Conservation (phyloP, 2,329 filamentous ascomycete species). For the Fusarium transvaalense region DNA sequence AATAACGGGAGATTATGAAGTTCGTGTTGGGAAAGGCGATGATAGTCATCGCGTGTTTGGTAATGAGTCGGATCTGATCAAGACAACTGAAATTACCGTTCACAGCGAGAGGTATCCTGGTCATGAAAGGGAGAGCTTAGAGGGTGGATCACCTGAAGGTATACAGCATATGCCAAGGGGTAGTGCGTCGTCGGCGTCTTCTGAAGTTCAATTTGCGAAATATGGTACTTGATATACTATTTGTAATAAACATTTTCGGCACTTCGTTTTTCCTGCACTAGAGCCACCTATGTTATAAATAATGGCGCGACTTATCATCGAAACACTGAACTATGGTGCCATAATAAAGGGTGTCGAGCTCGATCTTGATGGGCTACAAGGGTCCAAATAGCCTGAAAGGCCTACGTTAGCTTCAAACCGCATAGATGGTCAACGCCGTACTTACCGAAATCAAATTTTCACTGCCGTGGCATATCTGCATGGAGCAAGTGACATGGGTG, state of each 20-base stretch:
- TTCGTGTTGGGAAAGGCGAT: slow-evolving; percentile 37
- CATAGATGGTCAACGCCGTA: too few species aligned
- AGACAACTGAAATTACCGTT: slow-evolving; percentile 39
- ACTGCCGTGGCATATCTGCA: background rate
- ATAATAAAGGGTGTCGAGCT: background rate
- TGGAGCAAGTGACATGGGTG: background rate
- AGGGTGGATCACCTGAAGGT: slow-evolving; percentile 9
- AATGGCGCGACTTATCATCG: background rate
- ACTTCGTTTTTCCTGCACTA: fast-evolving
- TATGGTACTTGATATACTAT: background rate
- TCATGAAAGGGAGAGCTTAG: slow-evolving; percentile 11
- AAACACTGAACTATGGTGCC: background rate
- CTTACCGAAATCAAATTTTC: background rate
- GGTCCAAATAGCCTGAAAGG: background rate
- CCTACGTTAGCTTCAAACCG: background rate
- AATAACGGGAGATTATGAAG: slow-evolving; percentile 31
- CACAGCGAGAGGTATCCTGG: slow-evolving; percentile 27
- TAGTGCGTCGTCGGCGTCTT: slow-evolving; percentile 39
- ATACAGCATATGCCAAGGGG: slow-evolving; percentile 19
- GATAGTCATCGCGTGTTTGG: background rate
- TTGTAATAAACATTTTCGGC: background rate
- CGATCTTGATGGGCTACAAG: background rate
- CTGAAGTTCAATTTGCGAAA: slow-evolving; percentile 42
- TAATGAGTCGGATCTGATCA: slow-evolving; percentile 26
- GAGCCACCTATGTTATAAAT: background rate